These are phyloP conservation scores for Penicillium sp. DNA, from an alignment of 2,329 filamentous ascomycete genomes.

Conservation along the genomic window DNA sequence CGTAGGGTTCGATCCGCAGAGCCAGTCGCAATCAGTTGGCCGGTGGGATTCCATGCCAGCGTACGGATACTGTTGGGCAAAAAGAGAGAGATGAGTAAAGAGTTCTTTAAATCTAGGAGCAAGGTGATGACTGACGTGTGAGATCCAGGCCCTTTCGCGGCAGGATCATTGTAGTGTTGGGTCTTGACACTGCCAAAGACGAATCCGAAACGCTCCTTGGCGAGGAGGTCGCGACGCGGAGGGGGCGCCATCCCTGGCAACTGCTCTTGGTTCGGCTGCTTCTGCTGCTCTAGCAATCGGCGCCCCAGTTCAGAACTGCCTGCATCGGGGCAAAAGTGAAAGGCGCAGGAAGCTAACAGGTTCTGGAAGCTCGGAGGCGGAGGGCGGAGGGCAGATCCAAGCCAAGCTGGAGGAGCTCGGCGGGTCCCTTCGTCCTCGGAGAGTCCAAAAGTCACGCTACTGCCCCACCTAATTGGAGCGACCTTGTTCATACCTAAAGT, in stretches of 20 bases:
- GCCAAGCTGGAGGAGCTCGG: constrained; percentile 4
- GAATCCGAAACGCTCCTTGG: constrained; percentile 70
- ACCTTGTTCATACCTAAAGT: too few species aligned
- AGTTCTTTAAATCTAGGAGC: neutral
- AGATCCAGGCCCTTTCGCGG: constrained; percentile 57
- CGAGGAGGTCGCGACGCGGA: constrained; percentile 46
- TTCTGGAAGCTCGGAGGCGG: neutral
- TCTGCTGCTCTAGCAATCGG: constrained; percentile 19
- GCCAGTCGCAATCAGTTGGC: constrained; percentile 82
- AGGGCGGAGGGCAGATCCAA: too few species aligned
- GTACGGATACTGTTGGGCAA: constrained; percentile 65
- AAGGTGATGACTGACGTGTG: constrained; percentile 56
- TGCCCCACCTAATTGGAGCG: too few species aligned
- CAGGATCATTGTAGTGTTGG: constrained; percentile 70
- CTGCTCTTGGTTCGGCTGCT: constrained; percentile 12
- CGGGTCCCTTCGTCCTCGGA: constrained; percentile 13
- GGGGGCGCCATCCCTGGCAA: constrained; percentile 39
- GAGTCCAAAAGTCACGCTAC: too few species aligned
- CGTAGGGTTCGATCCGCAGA: constrained; percentile 85
- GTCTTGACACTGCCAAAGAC: constrained; percentile 72
- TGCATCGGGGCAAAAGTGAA: constrained; percentile 6
- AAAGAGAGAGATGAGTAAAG: constrained; percentile 9
- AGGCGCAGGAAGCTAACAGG: too few species aligned
- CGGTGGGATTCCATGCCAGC: constrained; percentile 87
- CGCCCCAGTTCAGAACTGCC: constrained; percentile 16